Evolutionary conservation across 2,329 filamentous ascomycete genomes (phyloP).

Genomic region (Diaporthe humulicola): DNA sequence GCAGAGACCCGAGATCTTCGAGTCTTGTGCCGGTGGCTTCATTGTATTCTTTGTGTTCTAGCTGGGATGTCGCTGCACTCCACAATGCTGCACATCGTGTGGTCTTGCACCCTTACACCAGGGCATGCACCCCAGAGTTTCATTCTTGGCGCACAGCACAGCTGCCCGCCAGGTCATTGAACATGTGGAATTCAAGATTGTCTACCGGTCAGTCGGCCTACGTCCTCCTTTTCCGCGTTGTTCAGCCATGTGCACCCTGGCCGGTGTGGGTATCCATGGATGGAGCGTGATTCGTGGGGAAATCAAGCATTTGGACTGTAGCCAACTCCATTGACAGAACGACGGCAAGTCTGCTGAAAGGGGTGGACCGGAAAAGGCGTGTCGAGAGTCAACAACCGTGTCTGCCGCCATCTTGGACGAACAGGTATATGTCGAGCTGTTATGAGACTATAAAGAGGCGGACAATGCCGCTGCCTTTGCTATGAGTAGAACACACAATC

Average conservation of each 20-base stretch:
- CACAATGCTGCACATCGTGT: not conserved
- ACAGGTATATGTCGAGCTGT: slow-evolving; percentile 7
- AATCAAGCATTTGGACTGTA: not conserved
- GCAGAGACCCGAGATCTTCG: not conserved
- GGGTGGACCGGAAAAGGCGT: not conserved
- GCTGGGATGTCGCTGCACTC: slow-evolving; percentile 2
- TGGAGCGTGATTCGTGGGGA: slow-evolving; percentile 21
- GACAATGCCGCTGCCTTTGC: not conserved
- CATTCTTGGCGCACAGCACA: slow-evolving; percentile 15
- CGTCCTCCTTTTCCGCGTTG: slow-evolving; percentile 2
- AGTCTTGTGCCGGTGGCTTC: not conserved
- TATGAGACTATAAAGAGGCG: slow-evolving; percentile 10
- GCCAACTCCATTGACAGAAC: not conserved
- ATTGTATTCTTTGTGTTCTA: not conserved
- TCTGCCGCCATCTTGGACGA: not conserved
- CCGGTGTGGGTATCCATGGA: not conserved
- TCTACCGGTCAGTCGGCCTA: not conserved
- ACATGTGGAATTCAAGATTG: not conserved
- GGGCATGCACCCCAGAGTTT: slow-evolving; percentile 2
- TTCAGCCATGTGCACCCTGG: not conserved
- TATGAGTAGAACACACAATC: not conserved
- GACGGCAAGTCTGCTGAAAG: not conserved
- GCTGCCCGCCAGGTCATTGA: not conserved
- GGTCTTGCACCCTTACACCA: not conserved
- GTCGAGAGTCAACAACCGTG: not conserved